phyloP scores from a whole-genome alignment of 2,329 filamentous ascomycete species.

The Endothia cerciana region DNA sequence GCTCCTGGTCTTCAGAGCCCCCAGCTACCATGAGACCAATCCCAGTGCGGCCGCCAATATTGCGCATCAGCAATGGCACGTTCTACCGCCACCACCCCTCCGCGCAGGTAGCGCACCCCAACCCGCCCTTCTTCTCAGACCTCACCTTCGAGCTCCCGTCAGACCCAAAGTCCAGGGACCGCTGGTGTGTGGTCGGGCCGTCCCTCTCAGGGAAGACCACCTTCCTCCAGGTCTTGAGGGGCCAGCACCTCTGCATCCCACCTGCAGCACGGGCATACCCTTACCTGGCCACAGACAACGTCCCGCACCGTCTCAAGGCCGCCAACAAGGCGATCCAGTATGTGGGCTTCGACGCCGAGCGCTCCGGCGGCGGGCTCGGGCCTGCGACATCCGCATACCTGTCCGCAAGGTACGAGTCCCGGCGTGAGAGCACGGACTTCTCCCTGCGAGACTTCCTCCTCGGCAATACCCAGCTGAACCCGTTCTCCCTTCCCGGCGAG shows the following conservation, averaged over 20 bases:
- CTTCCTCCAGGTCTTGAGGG: conserved; percentile 78
- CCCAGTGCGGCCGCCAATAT: conserved; percentile 56
- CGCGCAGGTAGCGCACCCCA: conserved; percentile 53
- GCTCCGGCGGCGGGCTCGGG: conserved; percentile 55
- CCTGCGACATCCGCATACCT: conserved; percentile 75
- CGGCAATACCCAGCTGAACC: conserved; percentile 83
- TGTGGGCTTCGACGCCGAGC: conserved; percentile 85
- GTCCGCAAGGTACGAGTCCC: conserved; percentile 87
- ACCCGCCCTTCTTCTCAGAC: conserved; percentile 74
- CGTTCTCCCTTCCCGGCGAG: conserved; percentile 57
- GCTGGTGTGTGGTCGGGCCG: conserved; percentile 85
- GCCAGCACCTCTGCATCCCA: conserved; percentile 75
- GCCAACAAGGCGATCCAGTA: conserved; percentile 77
- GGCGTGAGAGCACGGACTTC: conserved; percentile 85
- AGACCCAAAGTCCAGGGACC: conserved; percentile 52
- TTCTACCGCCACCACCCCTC: conserved; percentile 80
- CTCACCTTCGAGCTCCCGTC: conserved; percentile 73
- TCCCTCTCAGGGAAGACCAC: conserved; percentile 80
- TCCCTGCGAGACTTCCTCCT: conserved; percentile 79
- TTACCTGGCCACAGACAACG: conserved; percentile 67
- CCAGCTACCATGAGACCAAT: conserved; percentile 41
- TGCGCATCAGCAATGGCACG: conserved; percentile 76
- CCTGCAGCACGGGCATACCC: conserved; percentile 78
- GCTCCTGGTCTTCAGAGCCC: background rate
- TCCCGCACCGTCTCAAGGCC: conserved; percentile 59